Evolutionary conservation across 495 filamentous ascomycete species (phyloP).

Genomic region (Aspergillus carlsbadensis): DNA sequence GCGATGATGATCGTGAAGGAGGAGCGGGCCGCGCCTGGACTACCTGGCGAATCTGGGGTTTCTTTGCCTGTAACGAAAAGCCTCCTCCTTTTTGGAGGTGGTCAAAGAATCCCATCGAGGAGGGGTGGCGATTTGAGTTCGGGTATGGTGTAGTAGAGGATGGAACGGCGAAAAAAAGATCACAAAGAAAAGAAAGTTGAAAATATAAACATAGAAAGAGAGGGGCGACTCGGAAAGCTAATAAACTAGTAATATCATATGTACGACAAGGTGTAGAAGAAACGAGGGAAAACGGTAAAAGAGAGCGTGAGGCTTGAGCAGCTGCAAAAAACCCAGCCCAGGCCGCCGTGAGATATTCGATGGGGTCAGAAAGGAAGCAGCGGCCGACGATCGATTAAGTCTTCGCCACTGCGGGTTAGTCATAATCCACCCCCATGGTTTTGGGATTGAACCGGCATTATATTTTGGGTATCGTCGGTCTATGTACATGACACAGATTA

Average conservation of each 20-base stretch:
- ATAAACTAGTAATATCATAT: constrained; percentile 8
- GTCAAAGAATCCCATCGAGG: constrained; percentile 54
- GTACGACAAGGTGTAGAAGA: not conserved
- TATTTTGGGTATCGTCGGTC: not conserved
- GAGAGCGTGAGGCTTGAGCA: constrained; percentile 9
- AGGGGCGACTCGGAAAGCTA: not conserved
- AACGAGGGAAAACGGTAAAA: constrained; percentile 9
- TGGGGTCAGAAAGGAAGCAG: constrained; percentile 1
- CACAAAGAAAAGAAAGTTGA: constrained; percentile 15
- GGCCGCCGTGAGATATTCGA: not conserved
- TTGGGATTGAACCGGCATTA: constrained; percentile 6
- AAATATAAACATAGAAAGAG: not conserved
- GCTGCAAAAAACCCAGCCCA: not conserved
- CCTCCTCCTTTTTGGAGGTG: constrained; percentile 54
- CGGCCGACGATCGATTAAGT: constrained; percentile 5
- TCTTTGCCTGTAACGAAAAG: constrained; percentile 51
- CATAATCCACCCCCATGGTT: constrained; percentile 8
- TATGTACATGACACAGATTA: constrained; percentile 14
- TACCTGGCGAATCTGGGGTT: constrained; percentile 49
- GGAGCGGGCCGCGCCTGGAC: constrained; percentile 39
- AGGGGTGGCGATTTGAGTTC: not conserved
- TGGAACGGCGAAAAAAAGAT: constrained; percentile 1
- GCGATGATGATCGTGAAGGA: constrained; percentile 31
- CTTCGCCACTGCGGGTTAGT: constrained; percentile 10
- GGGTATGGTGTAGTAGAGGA: not conserved